Percentiles rank a stretch among this genome's conserved stretches.
Evolutionary conservation across 495 filamentous ascomycete species (phyloP).

Genomic region (Neurospora sp.): DNA sequence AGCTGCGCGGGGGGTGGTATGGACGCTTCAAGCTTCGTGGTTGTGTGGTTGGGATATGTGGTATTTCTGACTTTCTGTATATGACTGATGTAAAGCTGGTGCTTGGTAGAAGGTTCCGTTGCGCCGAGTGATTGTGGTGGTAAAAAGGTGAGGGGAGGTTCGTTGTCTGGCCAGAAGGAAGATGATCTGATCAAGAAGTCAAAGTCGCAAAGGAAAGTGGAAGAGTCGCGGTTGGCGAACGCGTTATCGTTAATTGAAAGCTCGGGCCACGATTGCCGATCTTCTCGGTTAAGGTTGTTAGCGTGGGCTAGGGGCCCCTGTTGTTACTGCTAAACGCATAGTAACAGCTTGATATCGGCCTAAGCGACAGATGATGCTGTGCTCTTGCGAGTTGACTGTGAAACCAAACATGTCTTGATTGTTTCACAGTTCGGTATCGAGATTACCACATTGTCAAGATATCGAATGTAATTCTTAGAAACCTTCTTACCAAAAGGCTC

Average conservation of each 20-base stretch:
- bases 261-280: conserved; percentile 2
- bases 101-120: not conserved
- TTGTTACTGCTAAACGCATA: not conserved
- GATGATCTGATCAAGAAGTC: not conserved
- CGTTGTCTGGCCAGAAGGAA: not conserved
- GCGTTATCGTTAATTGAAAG: conserved; percentile 15
- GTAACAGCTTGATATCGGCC: not conserved
- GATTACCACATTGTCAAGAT: not conserved
- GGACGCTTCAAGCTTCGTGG: not conserved
- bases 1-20: not conserved
- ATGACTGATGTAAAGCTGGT: not conserved
- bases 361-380: not conserved
- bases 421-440: not conserved
- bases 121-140: not conserved
- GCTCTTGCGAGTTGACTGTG: not conserved
- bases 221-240: conserved; percentile 4
- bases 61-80: not conserved
- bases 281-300: not conserved
- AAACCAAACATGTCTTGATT: not conserved
- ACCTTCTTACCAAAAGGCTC: not conserved
- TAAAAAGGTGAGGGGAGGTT: not conserved
- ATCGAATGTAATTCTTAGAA: not conserved
- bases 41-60: not conserved
- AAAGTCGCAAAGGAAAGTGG: not conserved
- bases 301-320: not conserved